Percentiles rank a stretch among this genome's conserved stretches.
These are phyloP conservation scores for Begonia peltatifolia DNA, from an alignment of 306 rosid genomes.

Conservation along the genomic window DNA sequence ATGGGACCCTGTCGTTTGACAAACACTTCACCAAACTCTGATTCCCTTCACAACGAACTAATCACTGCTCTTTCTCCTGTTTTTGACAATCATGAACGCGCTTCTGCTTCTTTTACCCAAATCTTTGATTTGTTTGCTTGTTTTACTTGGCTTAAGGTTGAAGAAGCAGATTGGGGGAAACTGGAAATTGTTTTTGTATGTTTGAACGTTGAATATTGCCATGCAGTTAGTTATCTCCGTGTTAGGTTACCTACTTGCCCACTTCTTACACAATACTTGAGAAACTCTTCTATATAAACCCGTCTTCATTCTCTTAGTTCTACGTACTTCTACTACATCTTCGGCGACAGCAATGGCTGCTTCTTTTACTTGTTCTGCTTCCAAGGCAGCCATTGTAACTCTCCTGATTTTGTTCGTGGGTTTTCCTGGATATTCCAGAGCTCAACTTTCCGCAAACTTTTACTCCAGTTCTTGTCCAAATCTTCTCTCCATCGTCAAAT, in stretches of 20 bases:
- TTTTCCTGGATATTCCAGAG: slow-evolving; percentile 21
- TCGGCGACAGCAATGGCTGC: slow-evolving; percentile 6
- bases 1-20: too few species aligned
- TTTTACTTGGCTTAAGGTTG: too few species aligned
- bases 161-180: too few species aligned
- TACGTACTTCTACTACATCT: too few species aligned
- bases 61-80: too few species aligned
- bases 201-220: not conserved
- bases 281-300: not conserved
- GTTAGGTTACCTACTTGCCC: slow-evolving; percentile 1
- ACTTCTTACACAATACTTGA: not conserved
- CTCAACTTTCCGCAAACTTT: slow-evolving; percentile 39
- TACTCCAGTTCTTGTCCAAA: slow-evolving; percentile 53
- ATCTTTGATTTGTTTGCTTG: too few species aligned
- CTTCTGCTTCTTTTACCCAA: too few species aligned
- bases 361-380: slow-evolving; percentile 3
- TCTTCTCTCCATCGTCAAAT: slow-evolving; percentile 36
- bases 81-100: too few species aligned
- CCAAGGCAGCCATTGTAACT: slow-evolving; percentile 1
- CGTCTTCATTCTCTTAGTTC: not conserved
- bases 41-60: too few species aligned
- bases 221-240: not conserved
- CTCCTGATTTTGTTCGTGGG: slow-evolving; percentile 18
- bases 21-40: too few species aligned
- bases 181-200: not conserved